Base-by-base conservation (phyloP, 1,139 yeast genomes). In the Pichia sp. region DNA sequence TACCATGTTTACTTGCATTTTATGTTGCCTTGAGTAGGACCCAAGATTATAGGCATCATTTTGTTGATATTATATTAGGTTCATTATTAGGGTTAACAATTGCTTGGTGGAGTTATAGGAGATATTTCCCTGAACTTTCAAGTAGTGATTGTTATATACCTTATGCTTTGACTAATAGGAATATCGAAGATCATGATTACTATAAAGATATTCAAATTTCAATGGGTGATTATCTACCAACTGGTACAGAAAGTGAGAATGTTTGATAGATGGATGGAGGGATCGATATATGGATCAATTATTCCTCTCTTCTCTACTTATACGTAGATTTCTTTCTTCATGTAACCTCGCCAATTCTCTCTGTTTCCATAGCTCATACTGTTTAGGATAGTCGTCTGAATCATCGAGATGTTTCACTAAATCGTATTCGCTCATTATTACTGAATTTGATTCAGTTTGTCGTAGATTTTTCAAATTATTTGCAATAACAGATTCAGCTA, bases 41-140 rank as follows among this genome's bases (percentile, higher is more conserved):
- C 14, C 82, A 79, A 53, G 94, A 84, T 56, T 83, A 82, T 56
- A 67, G 89, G 53, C 95, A 84, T 54, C 88, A 83, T 58, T 80
- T 78, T 53, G 63, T 73, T 28, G 95, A 84, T 56, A 72, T 84
- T 17, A 50, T 74, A 2, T 58, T 75, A 38, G 95, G 95, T 2
- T 61, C 71, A 1, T 12, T 63, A 2, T 55, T 81, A 10, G 86
- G 86, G 3, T 50, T 63, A 2, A 44, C 59, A 2, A 54, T 77
- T 32, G 79, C 80, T 2, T 62, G 66, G 59, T 62, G 69, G 48
- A 53, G 70, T 2, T 80, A 78, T 53, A 56, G 61, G 38, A 62
- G 72, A 41, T 60, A 68, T 47, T 74, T 69, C 58, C 66, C 66
- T 4, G 23, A 44, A 7, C 23, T 58, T 5, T 41, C 39, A 3